These are phyloP conservation scores for Terfezia boudieri DNA, from an alignment of 495 filamentous ascomycete species.

Conservation along the genomic window DNA sequence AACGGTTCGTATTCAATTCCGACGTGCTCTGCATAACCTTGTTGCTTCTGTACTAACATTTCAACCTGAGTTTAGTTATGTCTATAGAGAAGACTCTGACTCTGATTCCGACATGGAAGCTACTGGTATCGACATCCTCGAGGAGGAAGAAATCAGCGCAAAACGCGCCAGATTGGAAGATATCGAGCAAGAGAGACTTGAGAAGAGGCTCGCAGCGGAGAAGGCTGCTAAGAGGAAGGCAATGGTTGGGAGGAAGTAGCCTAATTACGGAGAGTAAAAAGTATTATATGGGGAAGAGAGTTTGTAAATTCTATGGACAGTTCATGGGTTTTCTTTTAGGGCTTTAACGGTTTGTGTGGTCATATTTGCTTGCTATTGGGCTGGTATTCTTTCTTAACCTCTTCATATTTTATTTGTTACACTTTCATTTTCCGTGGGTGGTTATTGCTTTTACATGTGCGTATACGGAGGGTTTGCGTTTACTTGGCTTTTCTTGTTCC, in stretches of 20 bases:
- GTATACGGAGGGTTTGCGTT: too few species aligned
- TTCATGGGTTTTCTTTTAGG: too few species aligned
- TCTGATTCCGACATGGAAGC: conserved; percentile 43
- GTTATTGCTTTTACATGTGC: too few species aligned
- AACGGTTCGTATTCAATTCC: too few species aligned
- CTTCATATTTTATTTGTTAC: too few species aligned
- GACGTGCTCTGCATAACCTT: too few species aligned
- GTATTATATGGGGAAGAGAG: neutral
- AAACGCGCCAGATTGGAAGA: conserved; percentile 30
- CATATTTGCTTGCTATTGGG: too few species aligned
- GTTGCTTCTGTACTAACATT: too few species aligned
- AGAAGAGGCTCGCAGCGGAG: conserved; percentile 11
- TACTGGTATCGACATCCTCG: conserved; percentile 33
- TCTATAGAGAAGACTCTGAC: conserved; percentile 22
- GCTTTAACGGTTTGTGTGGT: too few species aligned
- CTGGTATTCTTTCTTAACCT: too few species aligned
- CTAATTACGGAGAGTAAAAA: neutral
- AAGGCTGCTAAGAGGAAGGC: conserved; percentile 16
- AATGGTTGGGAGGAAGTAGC: conserved; percentile 1
- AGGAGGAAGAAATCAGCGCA: conserved; percentile 32
- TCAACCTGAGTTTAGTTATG: neutral
- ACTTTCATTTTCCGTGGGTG: too few species aligned
- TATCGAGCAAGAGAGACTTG: conserved; percentile 17
- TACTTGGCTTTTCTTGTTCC: too few species aligned
- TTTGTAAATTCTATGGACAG: conserved; percentile 3